Evolutionary conservation across 352 stramenopile genomes (phyloP), one percentile per base, ranked within the genome.

Genomic region (Phytophthora palmivora): DNA sequence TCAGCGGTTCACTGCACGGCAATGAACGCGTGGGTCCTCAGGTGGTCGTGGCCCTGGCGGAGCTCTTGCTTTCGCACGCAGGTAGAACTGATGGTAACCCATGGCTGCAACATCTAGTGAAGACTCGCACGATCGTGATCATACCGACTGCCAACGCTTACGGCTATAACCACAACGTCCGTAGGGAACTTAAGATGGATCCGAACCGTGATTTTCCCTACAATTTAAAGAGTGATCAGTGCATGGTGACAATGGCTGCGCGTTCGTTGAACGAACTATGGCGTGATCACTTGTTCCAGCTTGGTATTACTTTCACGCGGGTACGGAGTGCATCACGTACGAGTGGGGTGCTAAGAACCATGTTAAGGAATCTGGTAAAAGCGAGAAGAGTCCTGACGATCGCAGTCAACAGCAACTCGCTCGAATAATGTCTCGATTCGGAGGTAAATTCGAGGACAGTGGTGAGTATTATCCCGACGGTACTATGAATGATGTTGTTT

Each of bases 191-290:
- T 26, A 34, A 65, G 1, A 60, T 98, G 11, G 97, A 99, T 71
- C 95, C 97, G 30, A 99, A 99, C 75, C 88, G 97, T 21, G 97
- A 99, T 69, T 99, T 99, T 70, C 91, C 95, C 15, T 98, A 98
- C 74, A 91, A 95, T 75, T 77, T 93, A 28, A 28, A 28, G 12
- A 62, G 49, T 11, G 46, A 67, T 5, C 74, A 62, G 1, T 99
- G 96, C 58, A 98, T 99, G 90, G 67, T 92, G 64, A 97, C 95
- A 4, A 97, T 98, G 66, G 90, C 95, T 6, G 95, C 89, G 3
- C 84, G 96, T 22, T 94, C 85, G 1, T 80, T 99, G 19, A 98
- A 99, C 64, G 95, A 98, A 73, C 71, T 99, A 14, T 99, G 91
- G 77, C 88, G 93, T 6, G 84, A 97, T 48, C 93, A 99, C 63